Conservation (phyloP, 75 land plant genomes). For the Picea sitchensis region DNA sequence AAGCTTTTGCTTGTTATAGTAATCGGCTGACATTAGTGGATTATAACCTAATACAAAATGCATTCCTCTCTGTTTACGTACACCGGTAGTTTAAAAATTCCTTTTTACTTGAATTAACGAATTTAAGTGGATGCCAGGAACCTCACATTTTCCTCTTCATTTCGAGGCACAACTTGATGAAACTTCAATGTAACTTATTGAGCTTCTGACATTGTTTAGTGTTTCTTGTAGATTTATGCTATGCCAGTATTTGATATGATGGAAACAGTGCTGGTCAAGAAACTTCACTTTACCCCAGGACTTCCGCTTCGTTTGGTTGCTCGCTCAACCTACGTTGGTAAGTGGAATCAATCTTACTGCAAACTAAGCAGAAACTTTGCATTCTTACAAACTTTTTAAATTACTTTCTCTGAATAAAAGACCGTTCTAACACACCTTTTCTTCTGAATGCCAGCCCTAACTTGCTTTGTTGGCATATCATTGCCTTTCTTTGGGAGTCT, state of each 20-base stretch:
- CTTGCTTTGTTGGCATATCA: conserved; percentile 49
- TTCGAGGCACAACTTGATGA: no score
- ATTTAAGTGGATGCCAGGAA: no score
- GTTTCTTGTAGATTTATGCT: conserved; percentile 51
- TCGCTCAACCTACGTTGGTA: conserved; percentile 59
- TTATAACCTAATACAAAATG: no score
- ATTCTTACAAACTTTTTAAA: background rate
- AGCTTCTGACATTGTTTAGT: background rate
- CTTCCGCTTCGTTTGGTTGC: conserved; percentile 42
- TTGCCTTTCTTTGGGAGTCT: conserved; percentile 67
- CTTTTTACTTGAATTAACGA: no score
- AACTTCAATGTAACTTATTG: background rate
- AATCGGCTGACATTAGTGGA: background rate
- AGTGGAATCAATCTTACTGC: conserved; percentile 10
- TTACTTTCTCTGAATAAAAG: background rate
- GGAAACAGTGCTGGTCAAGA: conserved; percentile 43
- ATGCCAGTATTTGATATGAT: conserved; percentile 73
- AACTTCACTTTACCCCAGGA: conserved; percentile 41
- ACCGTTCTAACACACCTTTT: background rate
- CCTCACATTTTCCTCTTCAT: no score
- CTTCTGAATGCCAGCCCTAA: conserved; percentile 30
- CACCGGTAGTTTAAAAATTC: no score
- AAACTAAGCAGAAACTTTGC: background rate
- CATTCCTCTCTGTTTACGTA: no score
- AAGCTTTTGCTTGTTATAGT: background rate